Conservation (phyloP, 177 flowering plant species). For the Vitis hybrid region DNA sequence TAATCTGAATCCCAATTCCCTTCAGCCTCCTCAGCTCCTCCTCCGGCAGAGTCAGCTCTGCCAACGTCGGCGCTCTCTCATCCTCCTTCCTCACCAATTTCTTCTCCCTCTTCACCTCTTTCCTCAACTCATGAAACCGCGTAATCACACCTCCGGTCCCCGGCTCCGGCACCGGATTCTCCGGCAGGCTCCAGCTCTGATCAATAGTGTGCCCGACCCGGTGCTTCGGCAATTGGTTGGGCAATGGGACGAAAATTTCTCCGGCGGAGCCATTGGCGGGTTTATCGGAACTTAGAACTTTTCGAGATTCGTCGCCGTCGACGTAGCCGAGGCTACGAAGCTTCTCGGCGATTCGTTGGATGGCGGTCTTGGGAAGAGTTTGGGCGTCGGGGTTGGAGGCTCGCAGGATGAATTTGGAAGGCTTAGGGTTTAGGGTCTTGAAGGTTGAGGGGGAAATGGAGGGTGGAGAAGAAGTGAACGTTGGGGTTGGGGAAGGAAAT, state of each 20-base stretch:
- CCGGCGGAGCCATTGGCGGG: slow-evolving; percentile 44
- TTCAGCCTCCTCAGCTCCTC: slow-evolving; percentile 71
- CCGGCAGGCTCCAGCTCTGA: slow-evolving; percentile 88
- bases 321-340: slow-evolving; percentile 80
- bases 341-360: slow-evolving; percentile 85
- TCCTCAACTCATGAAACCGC: slow-evolving; percentile 46
- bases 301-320: slow-evolving; percentile 26
- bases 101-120: slow-evolving; percentile 39
- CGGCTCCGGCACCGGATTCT: slow-evolving; percentile 72
- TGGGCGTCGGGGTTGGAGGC: slow-evolving; percentile 17
- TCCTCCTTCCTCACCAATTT: slow-evolving; percentile 21
- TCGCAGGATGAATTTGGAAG: slow-evolving; percentile 18
- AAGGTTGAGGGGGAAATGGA: slow-evolving; percentile 17
- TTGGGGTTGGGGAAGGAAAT: slow-evolving; percentile 11
- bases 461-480: slow-evolving; percentile 7
- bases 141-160: slow-evolving; percentile 57
- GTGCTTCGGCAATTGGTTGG: slow-evolving; percentile 46
- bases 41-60: slow-evolving; percentile 59
- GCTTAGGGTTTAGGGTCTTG: slow-evolving; percentile 13
- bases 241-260: slow-evolving; percentile 75
- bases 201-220: slow-evolving; percentile 88
- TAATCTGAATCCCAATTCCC: slow-evolving; percentile 53
- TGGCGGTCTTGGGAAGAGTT: slow-evolving; percentile 59
- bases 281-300: not conserved
- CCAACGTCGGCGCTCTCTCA: slow-evolving; percentile 63